Conservation (phyloP, 2,329 filamentous ascomycete species). For the Sclerotiophoma versabilis region DNA sequence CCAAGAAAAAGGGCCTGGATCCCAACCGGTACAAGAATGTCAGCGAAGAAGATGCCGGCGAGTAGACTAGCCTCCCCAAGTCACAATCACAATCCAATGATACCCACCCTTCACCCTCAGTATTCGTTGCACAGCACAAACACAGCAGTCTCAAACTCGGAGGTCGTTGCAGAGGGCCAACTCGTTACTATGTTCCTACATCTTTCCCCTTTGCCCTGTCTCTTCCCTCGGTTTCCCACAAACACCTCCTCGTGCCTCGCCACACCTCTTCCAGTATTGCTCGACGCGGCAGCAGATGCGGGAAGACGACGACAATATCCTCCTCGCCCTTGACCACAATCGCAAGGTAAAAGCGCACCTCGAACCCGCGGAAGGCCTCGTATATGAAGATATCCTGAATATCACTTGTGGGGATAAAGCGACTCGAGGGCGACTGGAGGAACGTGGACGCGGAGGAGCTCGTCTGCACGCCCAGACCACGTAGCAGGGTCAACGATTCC, state of each 20-base stretch:
- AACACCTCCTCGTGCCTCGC: constrained; percentile 81
- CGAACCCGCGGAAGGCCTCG: constrained; percentile 92
- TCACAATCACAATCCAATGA: neutral
- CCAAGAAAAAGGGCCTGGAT: constrained; percentile 57
- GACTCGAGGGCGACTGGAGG: constrained; percentile 66
- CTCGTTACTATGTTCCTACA: neutral
- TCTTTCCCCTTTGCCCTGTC: neutral
- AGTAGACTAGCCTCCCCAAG: constrained; percentile 21
- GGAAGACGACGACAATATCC: constrained; percentile 94
- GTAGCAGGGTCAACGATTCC: constrained; percentile 87
- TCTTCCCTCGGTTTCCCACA: constrained; percentile 68
- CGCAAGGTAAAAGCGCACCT: constrained; percentile 86
- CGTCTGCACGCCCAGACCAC: constrained; percentile 90
- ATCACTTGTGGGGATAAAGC: constrained; percentile 87
- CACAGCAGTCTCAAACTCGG: too few species aligned
- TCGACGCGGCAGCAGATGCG: constrained; percentile 75
- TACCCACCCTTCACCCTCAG: neutral
- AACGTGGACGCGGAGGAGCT: constrained; percentile 74
- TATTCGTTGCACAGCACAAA: neutral
- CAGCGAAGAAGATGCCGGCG: constrained; percentile 41
- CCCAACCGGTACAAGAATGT: constrained; percentile 13
- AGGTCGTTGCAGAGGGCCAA: too few species aligned
- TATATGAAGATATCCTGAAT: constrained; percentile 95
- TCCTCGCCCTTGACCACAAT: constrained; percentile 90
- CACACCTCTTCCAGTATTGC: constrained; percentile 86